These are phyloP conservation scores for Sugiyamaella castrensis DNA, from an alignment of 1,139 yeast genomes.

Conservation along the genomic window DNA sequence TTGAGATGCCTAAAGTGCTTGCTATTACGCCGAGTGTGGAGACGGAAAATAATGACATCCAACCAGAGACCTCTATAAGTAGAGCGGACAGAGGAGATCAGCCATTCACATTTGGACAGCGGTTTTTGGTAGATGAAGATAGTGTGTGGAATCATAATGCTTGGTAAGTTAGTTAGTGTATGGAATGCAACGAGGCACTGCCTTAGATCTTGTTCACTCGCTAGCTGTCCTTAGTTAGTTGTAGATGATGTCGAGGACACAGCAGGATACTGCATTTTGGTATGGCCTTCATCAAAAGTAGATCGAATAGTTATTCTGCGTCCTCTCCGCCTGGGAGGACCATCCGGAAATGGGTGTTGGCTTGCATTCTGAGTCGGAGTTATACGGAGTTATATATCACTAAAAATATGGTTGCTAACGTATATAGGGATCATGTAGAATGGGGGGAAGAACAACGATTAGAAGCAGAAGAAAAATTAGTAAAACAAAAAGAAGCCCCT, in stretches of 20 bases:
- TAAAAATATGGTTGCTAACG: conserved; percentile 27
- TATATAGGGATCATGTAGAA: conserved; percentile 71
- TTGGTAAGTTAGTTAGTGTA: conserved; percentile 43
- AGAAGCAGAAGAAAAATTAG: conserved; percentile 71
- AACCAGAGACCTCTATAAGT: conserved; percentile 11
- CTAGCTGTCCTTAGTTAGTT: too few species aligned
- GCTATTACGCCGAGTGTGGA: background rate
- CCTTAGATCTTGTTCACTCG: too few species aligned
- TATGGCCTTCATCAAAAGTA: too few species aligned
- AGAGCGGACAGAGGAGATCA: conserved; percentile 59
- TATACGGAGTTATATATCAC: background rate
- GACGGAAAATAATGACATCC: background rate
- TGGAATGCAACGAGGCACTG: background rate
- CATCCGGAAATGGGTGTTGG: too few species aligned
- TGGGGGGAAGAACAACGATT: conserved; percentile 90
- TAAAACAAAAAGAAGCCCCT: conserved; percentile 74
- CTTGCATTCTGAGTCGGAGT: too few species aligned
- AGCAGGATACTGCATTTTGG: too few species aligned
- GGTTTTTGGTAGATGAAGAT: conserved; percentile 67
- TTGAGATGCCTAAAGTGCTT: background rate
- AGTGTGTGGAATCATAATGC: conserved; percentile 89
- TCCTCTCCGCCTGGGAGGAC: too few species aligned
- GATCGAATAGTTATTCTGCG: too few species aligned
- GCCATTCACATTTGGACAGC: conserved; percentile 90
- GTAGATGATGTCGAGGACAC: too few species aligned